Conservation (phyloP, 768 basidiomycete genomes). For the Tricholoma terreum region DNA sequence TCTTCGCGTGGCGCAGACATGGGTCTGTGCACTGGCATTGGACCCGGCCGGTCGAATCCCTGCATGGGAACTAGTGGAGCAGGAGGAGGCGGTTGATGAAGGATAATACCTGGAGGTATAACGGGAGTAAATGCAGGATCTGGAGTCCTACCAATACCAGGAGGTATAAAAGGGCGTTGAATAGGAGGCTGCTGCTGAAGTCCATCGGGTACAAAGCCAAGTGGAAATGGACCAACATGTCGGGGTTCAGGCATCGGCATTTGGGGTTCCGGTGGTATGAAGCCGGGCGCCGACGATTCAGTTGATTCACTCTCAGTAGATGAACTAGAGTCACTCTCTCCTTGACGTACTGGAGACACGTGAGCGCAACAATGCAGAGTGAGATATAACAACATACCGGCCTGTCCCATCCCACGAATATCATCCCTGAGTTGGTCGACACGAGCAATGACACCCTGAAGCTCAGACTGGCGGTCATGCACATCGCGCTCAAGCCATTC, state of each 20-base stretch:
- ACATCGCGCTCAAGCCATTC: constrained; percentile 81
- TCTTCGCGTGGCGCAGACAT: not conserved
- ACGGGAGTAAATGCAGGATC: constrained; percentile 6
- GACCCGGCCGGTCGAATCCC: constrained; percentile 13
- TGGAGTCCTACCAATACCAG: constrained; percentile 7
- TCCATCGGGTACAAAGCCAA: constrained; percentile 2
- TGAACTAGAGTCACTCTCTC: constrained; percentile 12
- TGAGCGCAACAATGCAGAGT: not conserved
- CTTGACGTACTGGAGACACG: constrained; percentile 4
- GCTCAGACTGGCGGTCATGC: constrained; percentile 70
- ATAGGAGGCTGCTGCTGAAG: constrained; percentile 2
- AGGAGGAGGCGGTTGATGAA: not conserved
- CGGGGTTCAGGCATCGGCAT: constrained; percentile 1
- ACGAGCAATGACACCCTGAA: constrained; percentile 62
- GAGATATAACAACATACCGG: constrained; percentile 25
- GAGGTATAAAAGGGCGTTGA: constrained; percentile 10
- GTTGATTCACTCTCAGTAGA: constrained; percentile 8
- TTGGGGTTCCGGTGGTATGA: constrained; percentile 2
- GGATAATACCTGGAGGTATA: constrained; percentile 4
- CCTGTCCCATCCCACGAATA: constrained; percentile 33
- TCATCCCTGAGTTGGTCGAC: constrained; percentile 48
- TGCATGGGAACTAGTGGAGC: constrained; percentile 19
- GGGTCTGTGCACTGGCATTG: constrained; percentile 10
- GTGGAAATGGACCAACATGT: constrained; percentile 3
- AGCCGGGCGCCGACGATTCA: not conserved